These are phyloP conservation scores for Avena sativa DNA, from an alignment of 176 grass and related monocot genomes.

Conservation along the genomic window DNA sequence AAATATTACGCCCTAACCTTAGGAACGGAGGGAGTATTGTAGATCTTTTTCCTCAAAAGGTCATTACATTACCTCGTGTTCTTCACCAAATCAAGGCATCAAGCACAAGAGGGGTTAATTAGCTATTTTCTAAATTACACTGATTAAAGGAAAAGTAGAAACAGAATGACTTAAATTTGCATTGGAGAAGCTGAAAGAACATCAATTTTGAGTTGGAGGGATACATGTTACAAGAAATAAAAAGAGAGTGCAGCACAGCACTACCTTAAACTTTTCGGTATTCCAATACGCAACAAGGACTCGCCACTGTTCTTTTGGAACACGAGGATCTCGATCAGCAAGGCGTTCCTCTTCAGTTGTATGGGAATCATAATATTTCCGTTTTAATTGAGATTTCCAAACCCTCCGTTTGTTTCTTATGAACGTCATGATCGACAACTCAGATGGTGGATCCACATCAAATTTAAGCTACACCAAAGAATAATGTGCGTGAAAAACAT, in stretches of 20 bases:
- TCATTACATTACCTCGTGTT: not conserved
- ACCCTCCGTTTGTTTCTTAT: constrained; percentile 43
- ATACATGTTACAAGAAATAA: not conserved
- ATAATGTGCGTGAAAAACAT: constrained; percentile 2
- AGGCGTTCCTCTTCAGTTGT: constrained; percentile 47
- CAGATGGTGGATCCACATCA: constrained; percentile 26
- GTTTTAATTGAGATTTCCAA: constrained; percentile 57
- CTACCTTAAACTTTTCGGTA: constrained; percentile 52
- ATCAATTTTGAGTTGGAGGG: not conserved
- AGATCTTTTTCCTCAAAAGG: constrained; percentile 2
- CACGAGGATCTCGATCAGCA: constrained; percentile 43
- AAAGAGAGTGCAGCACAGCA: constrained; percentile 4
- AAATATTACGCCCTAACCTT: too few species aligned
- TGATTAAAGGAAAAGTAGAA: constrained; percentile 9
- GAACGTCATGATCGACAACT: constrained; percentile 33
- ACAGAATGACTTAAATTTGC: not conserved
- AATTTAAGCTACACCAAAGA: constrained; percentile 50
- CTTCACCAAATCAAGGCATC: constrained; percentile 3
- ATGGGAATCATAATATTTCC: constrained; percentile 38
- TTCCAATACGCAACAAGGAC: constrained; percentile 41
- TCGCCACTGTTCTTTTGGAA: constrained; percentile 48
- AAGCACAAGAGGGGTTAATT: constrained; percentile 19
- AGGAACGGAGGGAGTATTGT: too few species aligned
- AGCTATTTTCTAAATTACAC: not conserved
- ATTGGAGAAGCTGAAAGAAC: constrained; percentile 5